Evolutionary conservation across 441 rosid species (phyloP), one percentile per base, ranked within the genome.

Genomic region (Jatropha multifida): DNA sequence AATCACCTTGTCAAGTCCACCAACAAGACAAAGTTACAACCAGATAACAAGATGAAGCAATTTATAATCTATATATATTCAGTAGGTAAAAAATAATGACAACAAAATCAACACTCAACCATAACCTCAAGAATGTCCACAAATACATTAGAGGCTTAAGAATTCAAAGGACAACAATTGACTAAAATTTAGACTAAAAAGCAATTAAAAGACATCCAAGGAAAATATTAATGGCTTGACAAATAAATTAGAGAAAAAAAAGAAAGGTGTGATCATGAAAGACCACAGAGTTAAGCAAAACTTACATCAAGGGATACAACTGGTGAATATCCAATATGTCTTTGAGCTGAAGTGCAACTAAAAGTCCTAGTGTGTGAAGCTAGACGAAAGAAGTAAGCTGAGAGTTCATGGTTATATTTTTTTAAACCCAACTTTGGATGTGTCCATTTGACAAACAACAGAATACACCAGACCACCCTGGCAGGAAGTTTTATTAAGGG

Each of bases 281-380:
- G 11, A 65, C 37, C 73, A 5, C 48, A 71, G 59, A 59, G 55
- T 49, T 58, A 37, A 71, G 64, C 23, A 74, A 38, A 7, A 81
- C 95, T 84, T 85, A 95, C 99, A 75, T 86, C 87, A 71, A 87
- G 84, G 73, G 96, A 77, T 72, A 90, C 83, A 77, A 85, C 73
- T 37, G 97, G 97, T 42, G 86, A 78, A 82, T 93, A 95, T 67
- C 91, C 96, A 71, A 92, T 81, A 83, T 86, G 87, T 80, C 85
- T 88, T 75, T 74, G 86, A 72, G 98, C 98, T 63, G 92, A 94
- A 80, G 79, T 82, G 88, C 96, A 89, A 82, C 89, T 88, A 78
- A 93, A 92, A 80, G 97, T 92, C 83, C 97, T 90, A 44, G 88
- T 87, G 72, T 86, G 81, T 51, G 93, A 83, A 83, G 97, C 93